Evolutionary conservation across 2,329 filamentous ascomycete species (phyloP), one percentile per base, ranked within the genome.

Genomic region (Colletotrichum ledebouriae): DNA sequence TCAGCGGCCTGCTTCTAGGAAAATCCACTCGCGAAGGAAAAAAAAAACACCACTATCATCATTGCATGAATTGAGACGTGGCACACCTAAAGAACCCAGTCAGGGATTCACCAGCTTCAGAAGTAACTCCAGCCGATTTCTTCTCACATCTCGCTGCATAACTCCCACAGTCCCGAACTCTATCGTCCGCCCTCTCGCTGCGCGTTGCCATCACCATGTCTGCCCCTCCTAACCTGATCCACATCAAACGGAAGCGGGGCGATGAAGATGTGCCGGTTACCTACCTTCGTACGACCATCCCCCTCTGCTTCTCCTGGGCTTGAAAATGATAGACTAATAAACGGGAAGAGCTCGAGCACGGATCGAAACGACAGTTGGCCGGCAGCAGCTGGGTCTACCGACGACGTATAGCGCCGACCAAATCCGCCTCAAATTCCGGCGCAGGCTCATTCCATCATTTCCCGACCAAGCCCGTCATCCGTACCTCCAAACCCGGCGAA

Each of bases 191-290:
- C 33, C 13, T 44, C 33, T 22, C 49, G 52, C 20, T 25, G 17
- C 55, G 22, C 29, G 17, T 34, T 29, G 42, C 46, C 42, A 15
- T 33, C 71, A 61, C 53, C 61, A 89, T 89, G 86, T 87, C 86
- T 56, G 78, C 87, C 4, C 87, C 87, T 25, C 87, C 87, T 29
- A 83, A 87, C 69, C 78, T 86, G 56, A 89, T 89, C 76, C 84
- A 85, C 65, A 84, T 89, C 71, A 89, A 89, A 81, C 86, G 87
- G 73, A 89, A 89, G 78, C 84, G 85, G 46, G 83, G 82, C 58
- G 85, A 84, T 15, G 83, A 86, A 66, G 81, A 83, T 39, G 78
- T 80, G 12, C 85, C 86, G 3, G 84, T 89, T 58, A 83, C 86
- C 60, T 87, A 86, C 72, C 82, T 89, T 53, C 83, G 86, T 89